Base-by-base conservation (phyloP, 225 moss, liverwort and hornwort species). In the Straminergon stramineum region DNA sequence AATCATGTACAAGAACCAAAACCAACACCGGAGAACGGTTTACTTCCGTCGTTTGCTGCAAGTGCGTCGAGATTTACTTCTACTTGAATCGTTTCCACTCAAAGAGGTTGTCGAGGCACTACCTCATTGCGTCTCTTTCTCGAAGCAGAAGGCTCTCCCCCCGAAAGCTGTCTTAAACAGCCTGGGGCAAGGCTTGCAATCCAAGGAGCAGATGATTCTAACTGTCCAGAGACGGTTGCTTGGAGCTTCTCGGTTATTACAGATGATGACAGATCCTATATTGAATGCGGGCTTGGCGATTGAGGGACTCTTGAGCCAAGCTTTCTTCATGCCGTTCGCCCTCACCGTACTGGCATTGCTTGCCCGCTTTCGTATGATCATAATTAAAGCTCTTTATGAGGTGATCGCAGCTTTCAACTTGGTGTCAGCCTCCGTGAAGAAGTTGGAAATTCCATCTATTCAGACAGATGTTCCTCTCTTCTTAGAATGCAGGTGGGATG, bases 1-100 rank as follows among this genome's bases (percentile, higher is more conserved):
- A 86, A 92, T 99, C 48, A 97, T 99, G 97, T 99, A 99, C 91
- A 99, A 97, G 90, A 99, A 96, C 80, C 95, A 94, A 43, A 99
- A 97, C 73, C 99, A 99, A 62, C 99, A 99, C 85, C 96, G 97
- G 53, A 94, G 95, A 68, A 92, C 95, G 75, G 87, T 97, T 12
- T 99, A 99, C 84, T 99, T 95, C 85, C 97, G 96, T 74, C 95
- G 96, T 56, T 89, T 99, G 76, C 61, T 91, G 80, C 94, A 97
- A 94, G 96, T 99, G 64, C 93, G 94, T 86, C 91, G 97, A 87
- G 96, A 99, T 87, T 88, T 99, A 32, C 91, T 94, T 53, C 88
- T 96, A 37, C 92, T 99, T 57, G 91, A 92, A 78, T 85, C 92
- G 11, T 88, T 94, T 51, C 91, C 91, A 48, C 89, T 93, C 66